phyloP scores from a whole-genome alignment of 768 basidiomycete genomes.

The Sarcodon aspratus region DNA sequence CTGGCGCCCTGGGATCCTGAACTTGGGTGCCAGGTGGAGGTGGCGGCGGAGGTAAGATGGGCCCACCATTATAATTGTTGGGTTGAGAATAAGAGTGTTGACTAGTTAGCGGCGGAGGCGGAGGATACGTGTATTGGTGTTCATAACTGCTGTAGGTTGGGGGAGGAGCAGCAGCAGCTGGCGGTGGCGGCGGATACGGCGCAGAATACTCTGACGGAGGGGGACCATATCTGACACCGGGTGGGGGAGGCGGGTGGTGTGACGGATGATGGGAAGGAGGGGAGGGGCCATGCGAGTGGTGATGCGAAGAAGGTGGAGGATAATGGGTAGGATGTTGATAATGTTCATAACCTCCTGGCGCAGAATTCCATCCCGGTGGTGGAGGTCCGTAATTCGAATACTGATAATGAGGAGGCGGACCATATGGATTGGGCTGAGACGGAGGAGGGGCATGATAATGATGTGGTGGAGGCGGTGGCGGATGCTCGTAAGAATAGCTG shows the following conservation, averaged over 20 bases:
- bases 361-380: background rate
- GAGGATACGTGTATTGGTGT: slow-evolving; percentile 3
- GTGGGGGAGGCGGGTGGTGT: slow-evolving; percentile 13
- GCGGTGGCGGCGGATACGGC: slow-evolving; percentile 8
- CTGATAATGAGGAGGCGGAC: slow-evolving; percentile 3
- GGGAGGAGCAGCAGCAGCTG: slow-evolving; percentile 9
- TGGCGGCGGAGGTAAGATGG: slow-evolving; percentile 4
- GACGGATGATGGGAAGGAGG: slow-evolving; percentile 11
- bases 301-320: slow-evolving; percentile 9
- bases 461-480: slow-evolving; percentile 15
- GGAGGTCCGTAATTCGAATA: slow-evolving; percentile 10
- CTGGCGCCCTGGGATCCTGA: slow-evolving; percentile 4
- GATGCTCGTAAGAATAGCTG: slow-evolving; percentile 13
- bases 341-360: background rate
- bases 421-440: slow-evolving; percentile 6
- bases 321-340: slow-evolving; percentile 7
- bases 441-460: slow-evolving; percentile 13
- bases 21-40: slow-evolving; percentile 3
- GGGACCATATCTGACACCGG: slow-evolving; percentile 7
- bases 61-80: slow-evolving; percentile 3
- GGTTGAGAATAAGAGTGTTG: slow-evolving; percentile 1
- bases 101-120: slow-evolving; percentile 4
- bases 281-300: slow-evolving; percentile 5
- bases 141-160: slow-evolving; percentile 1
- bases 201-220: slow-evolving; percentile 3